Evolutionary conservation across 768 basidiomycete genomes (phyloP).

Genomic region (Collybiopsis confluens): DNA sequence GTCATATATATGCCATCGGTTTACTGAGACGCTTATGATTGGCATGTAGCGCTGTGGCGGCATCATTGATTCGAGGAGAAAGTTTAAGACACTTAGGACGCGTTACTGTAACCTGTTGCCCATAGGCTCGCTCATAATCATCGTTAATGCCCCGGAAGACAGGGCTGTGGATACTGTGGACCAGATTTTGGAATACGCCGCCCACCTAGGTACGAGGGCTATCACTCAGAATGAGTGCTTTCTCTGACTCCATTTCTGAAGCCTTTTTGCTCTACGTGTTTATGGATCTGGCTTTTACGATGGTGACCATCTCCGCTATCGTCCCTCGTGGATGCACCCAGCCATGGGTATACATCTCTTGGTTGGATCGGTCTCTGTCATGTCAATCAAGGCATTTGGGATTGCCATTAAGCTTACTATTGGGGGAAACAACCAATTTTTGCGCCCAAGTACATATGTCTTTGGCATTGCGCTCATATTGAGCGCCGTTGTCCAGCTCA

Average conservation of each 20-base stretch:
- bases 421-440: constrained; percentile 90
- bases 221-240: background rate
- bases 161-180: constrained; percentile 90
- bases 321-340: constrained; percentile 82
- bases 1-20: background rate
- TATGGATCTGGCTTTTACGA: constrained; percentile 74
- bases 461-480: constrained; percentile 77
- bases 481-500: constrained; percentile 91
- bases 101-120: constrained; percentile 77
- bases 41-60: constrained; percentile 91
- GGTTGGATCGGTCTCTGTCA: constrained; percentile 92
- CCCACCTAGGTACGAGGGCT: constrained; percentile 72
- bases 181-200: constrained; percentile 86
- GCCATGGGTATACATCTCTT: constrained; percentile 91
- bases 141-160: constrained; percentile 95
- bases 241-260: background rate
- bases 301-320: constrained; percentile 83
- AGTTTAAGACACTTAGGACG: constrained; percentile 90
- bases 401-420: constrained; percentile 94
- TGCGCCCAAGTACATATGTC: constrained; percentile 92
- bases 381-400: constrained; percentile 98
- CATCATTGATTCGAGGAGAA: constrained; percentile 89
- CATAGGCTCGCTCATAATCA: constrained; percentile 88
- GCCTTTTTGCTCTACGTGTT: constrained; percentile 83
- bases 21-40: background rate